Conservation (phyloP, 257 asterid genomes). For the Voacanga thouarsii region DNA sequence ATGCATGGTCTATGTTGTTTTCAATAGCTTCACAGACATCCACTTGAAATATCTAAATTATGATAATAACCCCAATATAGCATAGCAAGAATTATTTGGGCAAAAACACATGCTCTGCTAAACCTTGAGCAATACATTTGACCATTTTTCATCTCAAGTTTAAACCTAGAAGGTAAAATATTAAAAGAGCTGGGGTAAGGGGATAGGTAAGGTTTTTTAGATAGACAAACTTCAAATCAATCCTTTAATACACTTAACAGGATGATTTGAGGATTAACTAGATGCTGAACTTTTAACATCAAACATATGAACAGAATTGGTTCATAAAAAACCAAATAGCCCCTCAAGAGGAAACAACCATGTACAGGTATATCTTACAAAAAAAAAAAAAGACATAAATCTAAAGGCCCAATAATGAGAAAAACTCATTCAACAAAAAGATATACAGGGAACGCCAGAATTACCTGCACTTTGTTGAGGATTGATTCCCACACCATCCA, state of each 20-base stretch:
- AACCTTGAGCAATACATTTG: neutral
- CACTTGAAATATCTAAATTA: neutral
- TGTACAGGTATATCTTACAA: neutral
- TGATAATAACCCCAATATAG: neutral
- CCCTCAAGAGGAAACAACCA: neutral
- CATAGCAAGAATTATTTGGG: too few species aligned
- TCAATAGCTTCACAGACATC: too few species aligned
- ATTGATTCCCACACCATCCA: conserved; percentile 97
- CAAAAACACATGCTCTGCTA: too few species aligned
- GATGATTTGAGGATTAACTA: neutral
- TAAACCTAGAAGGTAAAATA: neutral
- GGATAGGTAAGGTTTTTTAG: neutral
- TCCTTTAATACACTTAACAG: neutral
- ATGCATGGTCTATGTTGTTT: too few species aligned
- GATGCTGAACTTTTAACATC: too few species aligned
- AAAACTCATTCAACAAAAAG: conserved; percentile 2
- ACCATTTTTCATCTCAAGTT: neutral
- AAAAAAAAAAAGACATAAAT: neutral
- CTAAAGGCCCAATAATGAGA: neutral
- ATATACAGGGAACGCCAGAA: conserved; percentile 5
- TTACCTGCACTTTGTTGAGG: conserved; percentile 99
- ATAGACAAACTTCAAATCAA: neutral
- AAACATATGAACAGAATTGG: neutral
- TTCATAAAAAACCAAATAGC: neutral
- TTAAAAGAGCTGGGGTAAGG: neutral